A percentile compares a stretch with the other conserved stretches of the same genome.
Evolutionary conservation across 2,329 filamentous ascomycete genomes (phyloP).

Genomic region (Macrophomina tecta): DNA sequence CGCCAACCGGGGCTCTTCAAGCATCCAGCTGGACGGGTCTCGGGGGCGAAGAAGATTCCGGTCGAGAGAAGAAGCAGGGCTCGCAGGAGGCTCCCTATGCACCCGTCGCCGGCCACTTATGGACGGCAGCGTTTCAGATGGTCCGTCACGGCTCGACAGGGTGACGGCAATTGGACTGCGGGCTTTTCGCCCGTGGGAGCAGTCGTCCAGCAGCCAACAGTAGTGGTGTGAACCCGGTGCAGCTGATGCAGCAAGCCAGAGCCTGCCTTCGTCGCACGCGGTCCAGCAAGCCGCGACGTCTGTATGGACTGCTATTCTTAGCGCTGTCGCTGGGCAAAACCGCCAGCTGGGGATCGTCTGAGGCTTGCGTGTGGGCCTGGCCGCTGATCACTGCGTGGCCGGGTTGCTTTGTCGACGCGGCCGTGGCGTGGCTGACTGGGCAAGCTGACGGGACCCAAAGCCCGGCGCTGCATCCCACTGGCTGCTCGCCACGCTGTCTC

Average conservation of each 20-base stretch:
- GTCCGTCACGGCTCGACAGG: background rate
- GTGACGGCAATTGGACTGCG: constrained; percentile 6
- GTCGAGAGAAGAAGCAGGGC: background rate
- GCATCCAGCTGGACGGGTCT: background rate
- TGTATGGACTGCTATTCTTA: constrained; percentile 13
- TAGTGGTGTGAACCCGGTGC: background rate
- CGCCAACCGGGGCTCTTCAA: background rate
- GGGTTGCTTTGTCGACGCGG: constrained; percentile 15
- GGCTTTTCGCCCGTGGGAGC: background rate
- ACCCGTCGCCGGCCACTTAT: background rate
- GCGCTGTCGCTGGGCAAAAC: background rate
- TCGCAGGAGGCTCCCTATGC: background rate
- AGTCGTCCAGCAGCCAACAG: background rate
- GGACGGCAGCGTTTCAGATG: constrained; percentile 15
- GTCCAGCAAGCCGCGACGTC: background rate
- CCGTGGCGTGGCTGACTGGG: constrained; percentile 9
- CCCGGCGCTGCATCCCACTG: background rate
- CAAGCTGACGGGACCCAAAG: background rate
- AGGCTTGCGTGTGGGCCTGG: constrained; percentile 22
- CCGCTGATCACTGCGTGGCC: constrained; percentile 23
- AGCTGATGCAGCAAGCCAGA: background rate
- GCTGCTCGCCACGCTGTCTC: constrained; percentile 4
- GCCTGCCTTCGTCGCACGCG: background rate
- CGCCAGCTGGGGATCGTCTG: constrained; percentile 17
- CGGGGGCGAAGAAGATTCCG: background rate